phyloP scores from a whole-genome alignment of 2,329 filamentous ascomycete species.

The Trichocomaceae sp. region DNA sequence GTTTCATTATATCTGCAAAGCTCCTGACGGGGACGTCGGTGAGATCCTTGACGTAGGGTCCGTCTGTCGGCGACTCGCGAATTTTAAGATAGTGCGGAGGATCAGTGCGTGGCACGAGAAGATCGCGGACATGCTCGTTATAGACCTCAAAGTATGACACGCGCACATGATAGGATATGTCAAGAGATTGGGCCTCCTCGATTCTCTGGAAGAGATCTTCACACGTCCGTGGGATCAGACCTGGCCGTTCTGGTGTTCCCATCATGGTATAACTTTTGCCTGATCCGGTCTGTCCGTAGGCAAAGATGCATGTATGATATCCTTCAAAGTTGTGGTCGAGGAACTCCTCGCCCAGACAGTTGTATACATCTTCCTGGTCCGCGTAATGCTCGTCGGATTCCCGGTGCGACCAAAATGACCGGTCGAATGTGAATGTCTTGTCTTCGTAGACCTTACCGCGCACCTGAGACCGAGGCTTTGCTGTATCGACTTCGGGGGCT shows the following conservation, averaged over 20 bases:
- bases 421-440: constrained; percentile 92
- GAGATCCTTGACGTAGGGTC: constrained; percentile 93
- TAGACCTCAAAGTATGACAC: constrained; percentile 99
- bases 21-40: constrained; percentile 88
- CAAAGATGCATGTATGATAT: constrained; percentile 98
- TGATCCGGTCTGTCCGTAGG: constrained; percentile 94
- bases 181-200: constrained; percentile 73
- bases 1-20: constrained; percentile 77
- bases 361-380: constrained; percentile 87
- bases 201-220: constrained; percentile 94
- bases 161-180: constrained; percentile 92
- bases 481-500: constrained; percentile 56
- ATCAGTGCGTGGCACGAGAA: constrained; percentile 73
- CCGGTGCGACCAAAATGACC: constrained; percentile 95
- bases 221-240: constrained; percentile 90
- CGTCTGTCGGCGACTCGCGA: constrained; percentile 87
- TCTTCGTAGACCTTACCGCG: constrained; percentile 70
- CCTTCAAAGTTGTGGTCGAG: constrained; percentile 99
- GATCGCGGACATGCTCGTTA: constrained; percentile 95
- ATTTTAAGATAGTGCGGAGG: constrained; percentile 93
- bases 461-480: constrained; percentile 55
- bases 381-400: constrained; percentile 76
- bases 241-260: constrained; percentile 77
- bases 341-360: constrained; percentile 89
- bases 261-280: constrained; percentile 99